Percentiles rank a stretch among this genome's conserved stretches.
These are phyloP conservation scores for Tulasnella sp. DNA, from an alignment of 768 basidiomycete species.

Conservation along the genomic window DNA sequence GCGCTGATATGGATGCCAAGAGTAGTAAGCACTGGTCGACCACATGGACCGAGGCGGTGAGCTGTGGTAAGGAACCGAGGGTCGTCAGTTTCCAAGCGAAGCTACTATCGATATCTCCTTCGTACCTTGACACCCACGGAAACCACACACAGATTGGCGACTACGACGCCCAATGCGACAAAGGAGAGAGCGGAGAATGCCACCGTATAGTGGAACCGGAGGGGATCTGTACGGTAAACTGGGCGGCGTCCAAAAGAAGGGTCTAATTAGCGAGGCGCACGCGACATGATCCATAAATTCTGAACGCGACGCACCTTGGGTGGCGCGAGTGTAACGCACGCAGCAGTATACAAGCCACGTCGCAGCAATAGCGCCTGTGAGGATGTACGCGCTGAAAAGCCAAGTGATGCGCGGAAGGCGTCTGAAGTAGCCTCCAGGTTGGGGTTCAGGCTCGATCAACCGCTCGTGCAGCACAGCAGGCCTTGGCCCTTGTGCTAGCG, in stretches of 20 bases:
- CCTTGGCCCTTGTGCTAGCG: not conserved
- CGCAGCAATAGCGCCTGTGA: not conserved
- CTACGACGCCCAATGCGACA: not conserved
- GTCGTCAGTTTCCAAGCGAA: no score
- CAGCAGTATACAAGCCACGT: not conserved
- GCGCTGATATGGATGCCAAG: not conserved
- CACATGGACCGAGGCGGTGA: not conserved
- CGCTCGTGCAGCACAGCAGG: not conserved
- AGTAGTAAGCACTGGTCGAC: conserved; percentile 3
- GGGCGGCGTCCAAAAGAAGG: not conserved
- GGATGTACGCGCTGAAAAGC: not conserved
- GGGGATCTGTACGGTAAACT: not conserved
- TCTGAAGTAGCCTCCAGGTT: not conserved
- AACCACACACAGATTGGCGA: not conserved
- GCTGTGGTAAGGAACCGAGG: not conserved
- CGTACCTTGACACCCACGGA: not conserved
- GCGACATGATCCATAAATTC: no score
- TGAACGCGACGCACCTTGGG: not conserved
- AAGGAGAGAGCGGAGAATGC: conserved; percentile 2
- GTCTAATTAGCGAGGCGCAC: not conserved
- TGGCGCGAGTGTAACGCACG: conserved; percentile 4
- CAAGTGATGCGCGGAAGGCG: not conserved
- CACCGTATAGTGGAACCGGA: not conserved
- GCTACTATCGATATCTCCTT: no score
- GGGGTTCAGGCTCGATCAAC: not conserved